Evolutionary conservation across 2,329 filamentous ascomycete species (phyloP), one percentile per base, ranked within the genome.

Genomic region (Chalaropsis thielavioides): DNA sequence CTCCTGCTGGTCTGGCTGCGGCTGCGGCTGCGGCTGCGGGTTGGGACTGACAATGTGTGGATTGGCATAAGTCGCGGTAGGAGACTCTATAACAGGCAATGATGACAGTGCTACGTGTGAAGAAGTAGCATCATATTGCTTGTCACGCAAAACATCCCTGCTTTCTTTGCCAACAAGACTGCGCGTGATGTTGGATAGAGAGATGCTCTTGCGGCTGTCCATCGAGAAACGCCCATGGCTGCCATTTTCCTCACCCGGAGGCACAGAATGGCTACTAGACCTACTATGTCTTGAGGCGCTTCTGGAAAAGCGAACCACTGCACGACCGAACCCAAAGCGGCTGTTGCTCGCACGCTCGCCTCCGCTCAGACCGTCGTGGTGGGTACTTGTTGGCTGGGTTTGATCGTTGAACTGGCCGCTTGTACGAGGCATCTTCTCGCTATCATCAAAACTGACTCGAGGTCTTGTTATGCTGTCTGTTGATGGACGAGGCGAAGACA

Each of bases 241-340:
- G 15, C 15, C 27, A 11, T 38, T 43, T 40, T 62, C 60, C 24
- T 62, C 44, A 17, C 60, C 60, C 8, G 54, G 51, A 3, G 41
- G 49, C 15, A 44, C 61, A 38, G 62, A 64, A 35, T 67, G 66
- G 51, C 63, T 67, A 38, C 66, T 67, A n/a, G 66, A 67, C 6
- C 63, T 60, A 59, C 66, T 67, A 22, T 67, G 66, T 24, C 66
- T 44, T 17, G 66, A 67, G 13, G 66, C 66, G 54, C 66, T 67
- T 31, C 66, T 41, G 8, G 66, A 67, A 27, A 67, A 67, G 24
- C 66, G 63, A 11, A 64, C 66, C 38, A 67, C 66, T 3, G 63
- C 66, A 24, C 66, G 59, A 1, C 66, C 66, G 41, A 67, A 63
- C 15, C 59, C 63, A 17, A 61, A 64, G n/a, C 66, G 46, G 17